phyloP scores from a whole-genome alignment of 129 eudicot genomes.

The Pseudognaphalium luteoalbum region DNA sequence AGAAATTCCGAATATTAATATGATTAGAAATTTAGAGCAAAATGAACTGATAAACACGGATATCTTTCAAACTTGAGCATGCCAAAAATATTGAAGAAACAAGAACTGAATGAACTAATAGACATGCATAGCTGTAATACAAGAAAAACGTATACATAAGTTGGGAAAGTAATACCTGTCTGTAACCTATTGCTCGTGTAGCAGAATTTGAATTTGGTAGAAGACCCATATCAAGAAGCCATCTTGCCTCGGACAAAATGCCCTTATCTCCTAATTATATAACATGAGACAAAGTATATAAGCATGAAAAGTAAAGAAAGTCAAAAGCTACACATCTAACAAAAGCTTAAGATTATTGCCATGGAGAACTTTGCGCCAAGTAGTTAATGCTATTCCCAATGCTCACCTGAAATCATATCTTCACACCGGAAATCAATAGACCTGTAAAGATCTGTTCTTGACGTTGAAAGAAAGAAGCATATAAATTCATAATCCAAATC shows the following conservation, averaged over 20 bases:
- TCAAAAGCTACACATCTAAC: conserved; percentile 15
- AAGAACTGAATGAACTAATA: not conserved
- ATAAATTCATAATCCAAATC: conserved; percentile 85
- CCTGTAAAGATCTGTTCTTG: conserved; percentile 79
- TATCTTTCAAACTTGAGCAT: conserved; percentile 10
- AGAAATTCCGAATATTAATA: not conserved
- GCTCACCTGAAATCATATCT: conserved; percentile 91
- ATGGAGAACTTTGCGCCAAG: not conserved
- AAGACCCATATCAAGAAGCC: conserved; percentile 95
- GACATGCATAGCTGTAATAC: not conserved
- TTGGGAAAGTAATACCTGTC: conserved; percentile 58
- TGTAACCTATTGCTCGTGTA: conserved; percentile 93
- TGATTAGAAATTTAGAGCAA: not conserved
- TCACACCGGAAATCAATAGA: conserved; percentile 93
- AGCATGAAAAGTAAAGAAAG: not conserved
- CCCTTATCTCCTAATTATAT: conserved; percentile 63
- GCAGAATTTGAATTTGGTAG: conserved; percentile 92
- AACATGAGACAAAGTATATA: conserved; percentile 15
- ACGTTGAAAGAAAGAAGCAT: conserved; percentile 83
- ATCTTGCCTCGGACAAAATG: conserved; percentile 78
- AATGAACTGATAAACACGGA: not conserved
- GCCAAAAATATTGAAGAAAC: not conserved
- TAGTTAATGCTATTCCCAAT: not conserved
- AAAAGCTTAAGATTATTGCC: not conserved
- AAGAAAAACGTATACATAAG: conserved; percentile 12